A percentile compares a stretch with the other conserved stretches of the same genome.
Evolutionary conservation across 306 rosid genomes (phyloP).

Genomic region (Castanospermum australe): DNA sequence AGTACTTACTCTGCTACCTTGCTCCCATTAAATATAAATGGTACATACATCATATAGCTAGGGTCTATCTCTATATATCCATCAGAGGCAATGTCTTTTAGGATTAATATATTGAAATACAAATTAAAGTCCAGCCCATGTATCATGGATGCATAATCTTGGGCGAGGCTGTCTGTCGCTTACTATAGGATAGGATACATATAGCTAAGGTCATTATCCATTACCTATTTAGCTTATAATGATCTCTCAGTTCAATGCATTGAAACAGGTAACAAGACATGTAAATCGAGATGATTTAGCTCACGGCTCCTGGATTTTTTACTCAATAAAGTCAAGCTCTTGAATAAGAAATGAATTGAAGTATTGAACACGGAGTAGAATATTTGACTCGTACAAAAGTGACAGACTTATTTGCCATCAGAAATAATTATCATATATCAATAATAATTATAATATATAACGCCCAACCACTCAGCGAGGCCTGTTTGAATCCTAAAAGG

Average conservation of each 20-base stretch:
- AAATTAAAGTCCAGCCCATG: background rate
- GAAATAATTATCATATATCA: background rate
- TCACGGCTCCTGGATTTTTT: background rate
- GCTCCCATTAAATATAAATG: background rate
- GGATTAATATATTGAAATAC: background rate
- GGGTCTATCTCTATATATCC: background rate
- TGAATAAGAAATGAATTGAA: background rate
- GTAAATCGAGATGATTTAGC: background rate
- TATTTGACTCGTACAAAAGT: background rate
- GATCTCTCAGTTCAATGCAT: background rate
- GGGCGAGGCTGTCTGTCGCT: background rate
- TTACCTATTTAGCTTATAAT: background rate
- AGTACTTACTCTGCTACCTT: background rate
- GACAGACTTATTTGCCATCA: background rate
- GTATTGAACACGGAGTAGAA: background rate
- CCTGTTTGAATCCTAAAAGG: constrained; percentile 1
- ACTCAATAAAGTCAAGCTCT: background rate
- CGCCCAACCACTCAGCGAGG: background rate
- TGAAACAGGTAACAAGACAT: background rate
- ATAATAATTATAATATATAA: background rate
- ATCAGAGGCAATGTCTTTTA: background rate
- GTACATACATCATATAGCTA: too few species aligned
- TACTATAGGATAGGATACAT: background rate
- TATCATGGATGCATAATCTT: background rate
- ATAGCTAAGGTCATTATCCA: background rate